phyloP scores from a whole-genome alignment of 1,139 yeast genomes.

The Blastobotrys capitulatus region DNA sequence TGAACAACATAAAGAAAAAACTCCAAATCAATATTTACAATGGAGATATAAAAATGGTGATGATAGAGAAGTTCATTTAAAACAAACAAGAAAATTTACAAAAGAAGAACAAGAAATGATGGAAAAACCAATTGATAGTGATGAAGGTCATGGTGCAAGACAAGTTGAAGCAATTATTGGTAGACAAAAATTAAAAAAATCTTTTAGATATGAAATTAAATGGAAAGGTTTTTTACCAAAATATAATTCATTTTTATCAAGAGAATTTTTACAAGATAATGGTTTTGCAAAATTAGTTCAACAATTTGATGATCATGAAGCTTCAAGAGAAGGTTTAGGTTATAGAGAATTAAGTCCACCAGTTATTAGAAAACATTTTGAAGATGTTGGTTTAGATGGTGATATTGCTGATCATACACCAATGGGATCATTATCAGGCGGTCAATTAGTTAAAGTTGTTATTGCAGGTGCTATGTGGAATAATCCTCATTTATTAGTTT shows the following conservation, averaged over 20 bases:
- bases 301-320: constrained; percentile 96
- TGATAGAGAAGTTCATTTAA: constrained; percentile 91
- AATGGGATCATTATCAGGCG: constrained; percentile 94
- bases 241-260: constrained; percentile 89
- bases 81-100: constrained; percentile 85
- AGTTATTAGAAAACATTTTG: constrained; percentile 93
- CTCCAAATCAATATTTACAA: constrained; percentile 95
- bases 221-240: constrained; percentile 94
- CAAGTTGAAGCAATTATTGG: constrained; percentile 92
- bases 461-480: constrained; percentile 99
- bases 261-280: constrained; percentile 68
- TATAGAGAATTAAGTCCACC: constrained; percentile 88
- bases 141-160: constrained; percentile 87
- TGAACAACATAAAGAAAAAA: constrained; percentile 93
- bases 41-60: constrained; percentile 99
- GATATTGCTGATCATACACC: constrained; percentile 99
- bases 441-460: constrained; percentile 96
- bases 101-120: constrained; percentile 78
- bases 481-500: constrained; percentile 94
- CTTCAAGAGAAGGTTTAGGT: constrained; percentile 97
- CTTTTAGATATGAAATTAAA: constrained; percentile 94
- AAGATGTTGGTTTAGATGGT: constrained; percentile 94
- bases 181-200: constrained; percentile 91
- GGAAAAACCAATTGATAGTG: constrained; percentile 71
- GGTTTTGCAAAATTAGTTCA: constrained; percentile 88